Evolutionary conservation across 352 stramenopile genomes (phyloP).

Genomic region (Globisporangium parvum): DNA sequence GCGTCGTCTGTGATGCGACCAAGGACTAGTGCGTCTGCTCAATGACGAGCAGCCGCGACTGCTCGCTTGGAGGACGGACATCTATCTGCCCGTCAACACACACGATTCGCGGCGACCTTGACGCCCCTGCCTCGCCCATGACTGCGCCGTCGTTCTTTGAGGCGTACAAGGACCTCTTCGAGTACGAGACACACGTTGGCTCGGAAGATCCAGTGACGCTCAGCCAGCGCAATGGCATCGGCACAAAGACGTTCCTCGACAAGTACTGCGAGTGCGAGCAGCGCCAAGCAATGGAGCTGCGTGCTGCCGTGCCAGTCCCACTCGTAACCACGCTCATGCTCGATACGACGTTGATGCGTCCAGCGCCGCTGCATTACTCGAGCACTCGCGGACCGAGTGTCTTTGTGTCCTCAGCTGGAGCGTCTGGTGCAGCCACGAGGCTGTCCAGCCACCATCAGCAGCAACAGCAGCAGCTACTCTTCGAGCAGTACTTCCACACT

Average conservation of each 20-base stretch:
- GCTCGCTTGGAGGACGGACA: too few relatives aligned
- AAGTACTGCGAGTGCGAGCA: constrained; percentile 42
- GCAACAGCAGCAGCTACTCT: background rate
- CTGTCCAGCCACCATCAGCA: background rate
- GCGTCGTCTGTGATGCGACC: too few relatives aligned
- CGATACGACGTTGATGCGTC: background rate
- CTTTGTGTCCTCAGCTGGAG: background rate
- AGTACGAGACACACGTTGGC: constrained; percentile 54
- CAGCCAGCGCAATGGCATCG: constrained; percentile 10
- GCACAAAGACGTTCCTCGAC: constrained; percentile 35
- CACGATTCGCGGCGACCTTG: too few relatives aligned
- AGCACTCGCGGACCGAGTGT: background rate
- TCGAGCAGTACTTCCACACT: background rate
- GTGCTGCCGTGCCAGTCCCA: constrained; percentile 4
- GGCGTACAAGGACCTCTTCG: constrained; percentile 54
- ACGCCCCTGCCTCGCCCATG: background rate
- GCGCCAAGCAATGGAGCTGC: constrained; percentile 12
- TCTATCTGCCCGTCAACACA: too few relatives aligned
- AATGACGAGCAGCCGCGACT: background rate
- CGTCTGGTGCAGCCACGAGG: too few relatives aligned
- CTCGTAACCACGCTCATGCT: constrained; percentile 7
- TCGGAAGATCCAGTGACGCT: constrained; percentile 4
- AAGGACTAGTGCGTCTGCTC: too few relatives aligned
- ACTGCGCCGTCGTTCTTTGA: constrained; percentile 40
- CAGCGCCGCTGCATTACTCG: background rate